Base-by-base conservation (phyloP, 805 yeast species). In the Starmerella potacharoeniae region DNA sequence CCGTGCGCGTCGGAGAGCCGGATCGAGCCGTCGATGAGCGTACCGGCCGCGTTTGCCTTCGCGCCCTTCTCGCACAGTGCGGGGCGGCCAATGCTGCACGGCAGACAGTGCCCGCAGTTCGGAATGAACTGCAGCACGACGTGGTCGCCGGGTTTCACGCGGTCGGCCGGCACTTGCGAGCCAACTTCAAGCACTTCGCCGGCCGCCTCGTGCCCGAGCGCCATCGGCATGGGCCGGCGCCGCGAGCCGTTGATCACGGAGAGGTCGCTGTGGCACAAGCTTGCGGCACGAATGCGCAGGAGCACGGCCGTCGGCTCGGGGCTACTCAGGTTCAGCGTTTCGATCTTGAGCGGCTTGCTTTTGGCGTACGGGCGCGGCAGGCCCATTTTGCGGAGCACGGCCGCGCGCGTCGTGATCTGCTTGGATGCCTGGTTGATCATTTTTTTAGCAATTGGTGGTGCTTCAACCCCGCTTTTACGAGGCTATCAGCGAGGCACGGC, bases 231-330 rank as follows among this genome's bases (percentile, higher is more conserved):
- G 5, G 85, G 87, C 64, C 97, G 97, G 74, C 90, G 96, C 53
- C 97, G 93, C 56, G 76, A 79, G 58, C 97, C 98, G 51, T 95
- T 84, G 63, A 93, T 77, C 11, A 97, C 91, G 75, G 84, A 93
- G 35, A 97, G 97, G 70, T 93, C 98, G 44, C 97, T 93, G 75
- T 93, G 97, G 71, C 98, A 93, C 45, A 93, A 96, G 70, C 97
- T 97, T 33, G 97, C 87, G 73, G 85, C 78, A 50, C 75, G 76
- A 57, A 93, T 73, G 72, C 87, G 85, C 70, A 93, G 86, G 72
- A 97, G 84, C 47, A 93, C 97, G 73, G 91, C 97, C 67, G 90
- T 96, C 48, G 97, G 95, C 71, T 80, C 84, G 64, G 98, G 97
- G 29, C 97, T 87, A 33, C 78, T 82, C 45, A 93, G 97, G 68